Evolutionary conservation across 176 grass and related monocot species (phyloP).

Genomic region (Metroxylon sagu): DNA sequence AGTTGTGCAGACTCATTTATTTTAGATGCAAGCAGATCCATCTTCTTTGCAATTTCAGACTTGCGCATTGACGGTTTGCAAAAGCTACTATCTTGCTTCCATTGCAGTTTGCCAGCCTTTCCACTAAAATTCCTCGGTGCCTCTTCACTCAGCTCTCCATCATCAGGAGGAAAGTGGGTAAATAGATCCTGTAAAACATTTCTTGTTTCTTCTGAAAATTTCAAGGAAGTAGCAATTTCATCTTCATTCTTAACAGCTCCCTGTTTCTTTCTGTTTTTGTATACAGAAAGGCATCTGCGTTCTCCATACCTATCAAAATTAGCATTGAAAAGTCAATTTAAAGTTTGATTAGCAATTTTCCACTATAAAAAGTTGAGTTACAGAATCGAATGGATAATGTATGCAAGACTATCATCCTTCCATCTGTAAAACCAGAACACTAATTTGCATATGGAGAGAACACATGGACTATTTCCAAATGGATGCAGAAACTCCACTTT

Average conservation of each 20-base stretch:
- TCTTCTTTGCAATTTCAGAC: slow-evolving; percentile 54
- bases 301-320: slow-evolving; percentile 31
- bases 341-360: slow-evolving; percentile 16
- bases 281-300: slow-evolving; percentile 52
- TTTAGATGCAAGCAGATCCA: slow-evolving; percentile 57
- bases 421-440: too few relatives aligned
- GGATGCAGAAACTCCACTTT: too few relatives aligned
- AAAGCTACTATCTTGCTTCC: slow-evolving; percentile 58
- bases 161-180: slow-evolving; percentile 67
- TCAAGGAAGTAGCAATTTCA: slow-evolving; percentile 30
- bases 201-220: slow-evolving; percentile 63
- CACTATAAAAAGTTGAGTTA: slow-evolving; percentile 5
- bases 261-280: slow-evolving; percentile 46
- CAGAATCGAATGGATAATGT: neutral
- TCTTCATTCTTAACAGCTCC: slow-evolving; percentile 27
- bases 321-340: neutral
- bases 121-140: slow-evolving; percentile 23
- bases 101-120: slow-evolving; percentile 33
- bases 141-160: slow-evolving; percentile 48
- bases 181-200: slow-evolving; percentile 76
- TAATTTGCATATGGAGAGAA: too few relatives aligned
- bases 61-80: slow-evolving; percentile 50
- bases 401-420: too few relatives aligned
- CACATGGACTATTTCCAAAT: too few relatives aligned
- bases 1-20: slow-evolving; percentile 43